Evolutionary conservation across 2,329 filamentous ascomycete genomes (phyloP).

Genomic region (Colletotrichum orbiculare): DNA sequence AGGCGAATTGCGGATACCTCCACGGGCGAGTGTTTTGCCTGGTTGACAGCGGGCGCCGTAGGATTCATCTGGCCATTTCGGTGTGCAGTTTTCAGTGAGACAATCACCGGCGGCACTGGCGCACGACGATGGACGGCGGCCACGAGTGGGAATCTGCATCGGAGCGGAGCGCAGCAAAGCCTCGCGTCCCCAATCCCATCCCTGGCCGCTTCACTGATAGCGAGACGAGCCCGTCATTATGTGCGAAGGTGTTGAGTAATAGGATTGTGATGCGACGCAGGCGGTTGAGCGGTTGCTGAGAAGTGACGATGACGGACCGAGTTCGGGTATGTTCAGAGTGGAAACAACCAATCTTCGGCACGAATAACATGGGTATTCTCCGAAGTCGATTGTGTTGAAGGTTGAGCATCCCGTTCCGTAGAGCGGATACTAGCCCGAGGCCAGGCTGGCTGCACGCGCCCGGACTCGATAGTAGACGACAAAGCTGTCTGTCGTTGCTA

Average conservation of each 20-base stretch:
- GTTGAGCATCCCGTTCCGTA: no score
- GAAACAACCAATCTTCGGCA: neutral
- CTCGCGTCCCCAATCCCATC: conserved; percentile 21
- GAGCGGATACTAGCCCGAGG: no score
- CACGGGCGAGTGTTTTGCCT: no score
- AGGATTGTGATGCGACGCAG: conserved; percentile 23
- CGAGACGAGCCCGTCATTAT: conserved; percentile 27
- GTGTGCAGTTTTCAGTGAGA: no score
- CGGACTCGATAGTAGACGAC: no score
- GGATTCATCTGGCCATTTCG: no score
- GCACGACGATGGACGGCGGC: conserved; percentile 30
- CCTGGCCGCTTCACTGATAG: conserved; percentile 14
- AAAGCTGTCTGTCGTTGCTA: no score
- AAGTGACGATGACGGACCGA: conserved; percentile 15
- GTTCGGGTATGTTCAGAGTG: conserved; percentile 13
- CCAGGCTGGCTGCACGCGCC: no score
- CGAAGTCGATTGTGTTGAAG: no score
- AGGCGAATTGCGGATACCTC: no score
- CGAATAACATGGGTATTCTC: neutral
- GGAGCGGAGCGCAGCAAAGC: conserved; percentile 34
- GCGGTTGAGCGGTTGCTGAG: conserved; percentile 8
- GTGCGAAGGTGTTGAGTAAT: conserved; percentile 15
- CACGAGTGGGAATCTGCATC: conserved; percentile 33
- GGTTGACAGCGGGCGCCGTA: no score
- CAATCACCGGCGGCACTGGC: conserved; percentile 27